Evolutionary conservation across 2,329 filamentous ascomycete species (phyloP).

Genomic region (Cordyceps cateniannulata): DNA sequence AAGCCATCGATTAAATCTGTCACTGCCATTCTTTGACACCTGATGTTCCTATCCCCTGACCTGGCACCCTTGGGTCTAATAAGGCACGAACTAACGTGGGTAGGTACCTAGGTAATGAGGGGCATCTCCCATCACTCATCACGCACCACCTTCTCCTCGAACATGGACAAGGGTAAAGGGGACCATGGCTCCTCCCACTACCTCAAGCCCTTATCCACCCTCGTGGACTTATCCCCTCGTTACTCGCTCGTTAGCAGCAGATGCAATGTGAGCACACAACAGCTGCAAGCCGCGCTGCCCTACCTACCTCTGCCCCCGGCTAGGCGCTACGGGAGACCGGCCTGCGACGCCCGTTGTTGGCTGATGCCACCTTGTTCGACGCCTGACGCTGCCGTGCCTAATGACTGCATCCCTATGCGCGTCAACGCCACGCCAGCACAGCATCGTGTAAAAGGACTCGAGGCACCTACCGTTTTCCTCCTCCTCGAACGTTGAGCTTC

Average conservation of each 20-base stretch:
- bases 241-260: background rate
- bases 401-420: conserved; percentile 1
- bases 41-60: background rate
- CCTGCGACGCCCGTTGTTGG: background rate
- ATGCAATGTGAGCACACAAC: conserved; percentile 1
- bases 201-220: background rate
- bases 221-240: background rate
- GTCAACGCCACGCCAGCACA: background rate
- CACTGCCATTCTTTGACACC: no score
- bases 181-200: background rate
- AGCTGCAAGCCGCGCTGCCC: background rate
- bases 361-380: background rate
- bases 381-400: conserved; percentile 5
- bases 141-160: background rate
- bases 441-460: conserved; percentile 5
- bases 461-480: background rate
- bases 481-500: background rate
- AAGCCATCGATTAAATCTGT: no score
- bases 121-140: background rate
- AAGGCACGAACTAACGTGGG: no score
- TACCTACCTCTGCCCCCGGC: background rate
- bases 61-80: background rate
- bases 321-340: background rate
- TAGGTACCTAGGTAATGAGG: conserved; percentile 7
- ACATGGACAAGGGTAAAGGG: background rate